Conservation (phyloP, 257 asterid species). For the Ehretia macrophylla region DNA sequence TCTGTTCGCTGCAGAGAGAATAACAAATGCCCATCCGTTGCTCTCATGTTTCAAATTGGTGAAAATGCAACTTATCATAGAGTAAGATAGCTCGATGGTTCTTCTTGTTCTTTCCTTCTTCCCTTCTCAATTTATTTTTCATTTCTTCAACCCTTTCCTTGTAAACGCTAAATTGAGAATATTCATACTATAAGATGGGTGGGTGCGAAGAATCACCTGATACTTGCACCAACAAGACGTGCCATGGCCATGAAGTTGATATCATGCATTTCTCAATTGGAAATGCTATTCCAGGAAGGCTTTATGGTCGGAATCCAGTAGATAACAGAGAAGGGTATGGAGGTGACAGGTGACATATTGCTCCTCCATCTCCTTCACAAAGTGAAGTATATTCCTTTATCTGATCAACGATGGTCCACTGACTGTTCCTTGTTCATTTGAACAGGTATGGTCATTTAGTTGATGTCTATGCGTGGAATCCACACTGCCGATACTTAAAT, state of each 20-base stretch:
- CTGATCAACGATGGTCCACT: neutral
- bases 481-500: slow-evolving; percentile 55
- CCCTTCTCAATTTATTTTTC: neutral
- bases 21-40: slow-evolving; percentile 45
- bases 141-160: no score
- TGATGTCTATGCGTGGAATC: slow-evolving; percentile 58
- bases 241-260: slow-evolving; percentile 65
- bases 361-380: neutral
- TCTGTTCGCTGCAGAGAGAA: slow-evolving; percentile 33
- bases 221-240: slow-evolving; percentile 54
- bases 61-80: slow-evolving; percentile 59
- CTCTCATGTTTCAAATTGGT: slow-evolving; percentile 64
- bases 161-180: no score
- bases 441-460: slow-evolving; percentile 61
- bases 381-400: neutral
- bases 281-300: slow-evolving; percentile 64
- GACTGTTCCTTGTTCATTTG: slow-evolving; percentile 11
- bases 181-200: slow-evolving; percentile 41
- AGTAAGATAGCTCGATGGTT: slow-evolving; percentile 26
- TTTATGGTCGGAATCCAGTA: slow-evolving; percentile 49
- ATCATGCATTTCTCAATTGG: slow-evolving; percentile 66
- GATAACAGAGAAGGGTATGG: slow-evolving; percentile 53
- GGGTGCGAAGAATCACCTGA: slow-evolving; percentile 46
- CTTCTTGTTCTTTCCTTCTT: neutral
- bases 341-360: slow-evolving; percentile 47